Base-by-base conservation (phyloP, 1,139 yeast genomes). In the Nadsonia starkeyi-henricii region DNA sequence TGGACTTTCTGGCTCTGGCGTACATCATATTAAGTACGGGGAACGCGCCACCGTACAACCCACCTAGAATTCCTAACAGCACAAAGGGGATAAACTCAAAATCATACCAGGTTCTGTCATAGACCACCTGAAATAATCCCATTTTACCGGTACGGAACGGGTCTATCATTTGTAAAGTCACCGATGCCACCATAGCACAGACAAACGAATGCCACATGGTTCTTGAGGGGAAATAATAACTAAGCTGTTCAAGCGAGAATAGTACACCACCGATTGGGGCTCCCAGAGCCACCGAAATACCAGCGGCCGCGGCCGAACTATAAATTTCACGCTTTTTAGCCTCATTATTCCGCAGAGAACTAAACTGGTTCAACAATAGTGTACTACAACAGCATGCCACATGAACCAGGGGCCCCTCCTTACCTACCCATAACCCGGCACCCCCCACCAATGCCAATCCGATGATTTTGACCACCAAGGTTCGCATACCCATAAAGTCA, bases 201-300 rank as follows among this genome's bases (percentile, higher is more conserved):
- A 84, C 81, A 63, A 85, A 85, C 2, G 88, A 78, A 55, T 77
- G 80, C 95, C 95, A 85, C 80, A 84, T 77, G 54, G 80, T 73
- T 51, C 72, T 74, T 20, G 81, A 78, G 48, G 74, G 73, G 57
- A 80, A 77, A 57, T 75, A 81, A 45, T 79, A 73, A 2, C 82
- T 77, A 52, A 84, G 70, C 52, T 77, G 77, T 58, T 89, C 97
- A 30, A 89, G 66, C 2, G 88, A 84, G 64, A 89, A 89, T 30
- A 89, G 65, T 1, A 89, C 95, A 3, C 97, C 97, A 17, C 96
- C 96, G 51, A 89, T 85, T 1, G 97, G 97, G 0, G 96, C 83
- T 50, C 88, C 88, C 66, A 89, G 89, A 0, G 96, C 96, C 2
- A 85, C 89, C 0, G 95, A 85, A 15, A 89, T 89, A 8, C 96